Percentiles rank a stretch among this genome's conserved stretches.
phyloP scores from a whole-genome alignment of 495 filamentous ascomycete species.

The Cercophora sp. region DNA sequence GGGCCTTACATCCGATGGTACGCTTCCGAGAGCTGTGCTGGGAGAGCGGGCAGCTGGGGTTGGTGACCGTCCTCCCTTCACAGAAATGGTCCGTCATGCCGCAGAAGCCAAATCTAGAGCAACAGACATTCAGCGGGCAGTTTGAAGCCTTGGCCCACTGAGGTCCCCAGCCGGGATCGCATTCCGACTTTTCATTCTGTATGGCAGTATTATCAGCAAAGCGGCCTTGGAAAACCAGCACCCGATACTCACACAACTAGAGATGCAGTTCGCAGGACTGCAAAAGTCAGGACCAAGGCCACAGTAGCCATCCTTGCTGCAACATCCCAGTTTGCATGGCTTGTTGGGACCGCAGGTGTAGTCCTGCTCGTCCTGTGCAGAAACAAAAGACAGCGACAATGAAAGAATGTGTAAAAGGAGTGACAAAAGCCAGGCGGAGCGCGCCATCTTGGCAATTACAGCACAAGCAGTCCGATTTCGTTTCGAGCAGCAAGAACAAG shows the following conservation, averaged over 20 bases:
- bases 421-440: no score
- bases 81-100: conserved; percentile 7
- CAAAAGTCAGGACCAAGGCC: background rate
- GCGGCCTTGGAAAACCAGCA: no score
- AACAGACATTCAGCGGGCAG: conserved; percentile 23
- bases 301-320: background rate
- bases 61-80: background rate
- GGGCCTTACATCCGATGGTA: conserved; percentile 21
- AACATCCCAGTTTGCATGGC: background rate
- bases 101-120: conserved; percentile 18
- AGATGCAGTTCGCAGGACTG: background rate
- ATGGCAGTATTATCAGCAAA: no score
- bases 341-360: conserved; percentile 10
- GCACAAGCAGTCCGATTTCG: no score
- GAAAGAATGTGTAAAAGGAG: no score
- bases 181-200: conserved; percentile 7
- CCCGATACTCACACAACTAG: no score
- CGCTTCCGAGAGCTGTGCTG: background rate
- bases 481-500: no score
- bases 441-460: no score
- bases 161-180: background rate
- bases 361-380: background rate
- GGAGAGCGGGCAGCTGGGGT: background rate
- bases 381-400: no score
- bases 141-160: background rate